Base-by-base conservation (phyloP, 2,329 filamentous ascomycete genomes). In the Cryoendolithus antarcticus region DNA sequence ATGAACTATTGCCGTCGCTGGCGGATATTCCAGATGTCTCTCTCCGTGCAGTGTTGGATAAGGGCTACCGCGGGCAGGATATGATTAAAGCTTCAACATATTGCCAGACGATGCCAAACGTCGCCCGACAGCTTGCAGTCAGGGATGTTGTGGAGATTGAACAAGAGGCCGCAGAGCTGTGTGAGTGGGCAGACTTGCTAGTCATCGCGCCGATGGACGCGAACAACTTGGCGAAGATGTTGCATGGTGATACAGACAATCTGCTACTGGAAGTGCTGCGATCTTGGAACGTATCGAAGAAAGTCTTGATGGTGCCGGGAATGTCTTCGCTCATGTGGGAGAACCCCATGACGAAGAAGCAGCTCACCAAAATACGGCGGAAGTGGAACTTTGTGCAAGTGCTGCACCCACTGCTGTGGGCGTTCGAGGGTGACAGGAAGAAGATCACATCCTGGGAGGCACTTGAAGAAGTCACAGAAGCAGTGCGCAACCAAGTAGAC, bases 311-410 rank as follows among this genome's bases (percentile, higher is more conserved):
- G 41, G 79, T 93, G 5, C 86, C 88, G 0, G 85, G 83, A 47
- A 93, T 95, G 86, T 89, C 83, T 28, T 77, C 76, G 1, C 73
- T 82, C 44, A 86, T 89, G 77, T 93, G 86, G 86, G 78, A 88
- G 55, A 86, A 91, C 52, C 85, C 86, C 2, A 79, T 88, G 63
- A 93, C 85, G 10, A 84, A 83, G 63, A 82, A 86, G 52, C 86
- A 94, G 56, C 71, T 94, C 44, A 81, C 75, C 60, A 91, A 93
- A 62, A 75, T 94, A 32, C 73, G 80, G 47, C 70, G 76, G 46
- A 88, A 86, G 58, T 93, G 85, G 85, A 80, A 79, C 39, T 94
- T 86, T 85, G 75, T 94, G 38, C 74, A 81, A 45, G 77, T 91
- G 32, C 72, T 94, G 57, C 71, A 82, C 32, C 86, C 88, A 0